Base-by-base conservation (phyloP, 1,139 yeast genomes). In the Debaryomyces sp. region DNA sequence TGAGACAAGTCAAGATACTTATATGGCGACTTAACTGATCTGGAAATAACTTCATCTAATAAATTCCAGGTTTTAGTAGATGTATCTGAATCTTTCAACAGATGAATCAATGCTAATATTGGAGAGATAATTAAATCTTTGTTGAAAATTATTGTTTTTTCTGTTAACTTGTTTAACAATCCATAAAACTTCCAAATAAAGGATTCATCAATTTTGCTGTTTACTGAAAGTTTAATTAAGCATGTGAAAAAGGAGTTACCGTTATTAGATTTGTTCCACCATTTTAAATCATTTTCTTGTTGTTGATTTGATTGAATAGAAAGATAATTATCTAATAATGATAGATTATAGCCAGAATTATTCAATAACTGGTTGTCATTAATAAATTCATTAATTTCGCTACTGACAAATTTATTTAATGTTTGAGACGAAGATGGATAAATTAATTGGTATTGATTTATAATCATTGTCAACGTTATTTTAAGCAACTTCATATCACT, bases 1-100 rank as follows among this genome's bases (percentile, higher is more conserved):
- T 79, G 80, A 1, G 89, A 75, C 50, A 75, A 60, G 61, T 92
- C 98, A 47, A 89, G 78, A 57, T 90, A 92, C 61, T 88, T 90
- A 67, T 87, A 94, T 0, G 97, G 97, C 1, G 89, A 70, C 51
- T 82, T 78, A 47, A 87, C 76, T 51, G 85, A 76, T 55, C 97
- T 77, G 1, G 90, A 73, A 24, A 89, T 76, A 0, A 88, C 73
- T 62, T 91, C 95, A 61, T 91, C 96, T 13, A 92, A 56, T 35
- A 89, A 64, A 13, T 71, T 71, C 86, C 90, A 87, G 26, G 67
- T 30, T 47, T 35, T 42, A 3, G 59, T 56, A 27, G 49, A 50
- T 30, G 55, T 30, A 9, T 48, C 43, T 1, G 48, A 49, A 24
- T 48, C 44, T 43, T 63, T 64, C 33, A 77, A 60, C 41, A 82